Conservation (phyloP, 306 rosid genomes). For the Cucurbita pepo region DNA sequence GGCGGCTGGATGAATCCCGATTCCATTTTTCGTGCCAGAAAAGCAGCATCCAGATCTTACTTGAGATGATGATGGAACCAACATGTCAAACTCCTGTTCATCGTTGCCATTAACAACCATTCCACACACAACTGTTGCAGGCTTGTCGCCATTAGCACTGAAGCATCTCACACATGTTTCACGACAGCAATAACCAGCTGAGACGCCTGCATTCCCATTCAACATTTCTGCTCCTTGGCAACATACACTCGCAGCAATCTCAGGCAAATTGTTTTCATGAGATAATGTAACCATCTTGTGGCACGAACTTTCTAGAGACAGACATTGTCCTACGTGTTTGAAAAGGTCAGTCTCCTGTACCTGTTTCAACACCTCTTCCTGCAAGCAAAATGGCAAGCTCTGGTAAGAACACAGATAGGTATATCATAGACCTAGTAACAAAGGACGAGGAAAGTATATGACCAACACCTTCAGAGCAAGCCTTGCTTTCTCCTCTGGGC, state of each 20-base stretch:
- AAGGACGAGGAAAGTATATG: background rate
- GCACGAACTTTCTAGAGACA: conserved; percentile 30
- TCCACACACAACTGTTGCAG: conserved; percentile 56
- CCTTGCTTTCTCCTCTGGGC: conserved; percentile 80
- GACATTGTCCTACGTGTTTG: conserved; percentile 45
- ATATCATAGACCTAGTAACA: background rate
- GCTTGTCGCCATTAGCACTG: conserved; percentile 43
- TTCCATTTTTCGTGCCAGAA: conserved; percentile 26
- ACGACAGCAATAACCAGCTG: conserved; percentile 42
- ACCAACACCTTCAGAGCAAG: conserved; percentile 52
- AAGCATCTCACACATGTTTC: conserved; percentile 57
- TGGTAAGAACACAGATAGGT: background rate
- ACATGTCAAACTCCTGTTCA: conserved; percentile 59
- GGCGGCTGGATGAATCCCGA: conserved; percentile 54
- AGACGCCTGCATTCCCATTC: conserved; percentile 27
- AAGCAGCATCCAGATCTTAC: conserved; percentile 26
- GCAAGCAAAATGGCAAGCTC: conserved; percentile 8
- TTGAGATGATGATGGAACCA: conserved; percentile 52
- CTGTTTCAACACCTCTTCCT: conserved; percentile 74
- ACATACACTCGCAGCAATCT: conserved; percentile 70
- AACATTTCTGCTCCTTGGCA: conserved; percentile 85
- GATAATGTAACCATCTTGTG: conserved; percentile 11
- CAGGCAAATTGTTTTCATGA: conserved; percentile 29
- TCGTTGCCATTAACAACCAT: conserved; percentile 47
- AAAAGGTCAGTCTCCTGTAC: conserved; percentile 68